Evolutionary conservation across 2,329 filamentous ascomycete genomes (phyloP).

Genomic region (Trichoderma polysporum): DNA sequence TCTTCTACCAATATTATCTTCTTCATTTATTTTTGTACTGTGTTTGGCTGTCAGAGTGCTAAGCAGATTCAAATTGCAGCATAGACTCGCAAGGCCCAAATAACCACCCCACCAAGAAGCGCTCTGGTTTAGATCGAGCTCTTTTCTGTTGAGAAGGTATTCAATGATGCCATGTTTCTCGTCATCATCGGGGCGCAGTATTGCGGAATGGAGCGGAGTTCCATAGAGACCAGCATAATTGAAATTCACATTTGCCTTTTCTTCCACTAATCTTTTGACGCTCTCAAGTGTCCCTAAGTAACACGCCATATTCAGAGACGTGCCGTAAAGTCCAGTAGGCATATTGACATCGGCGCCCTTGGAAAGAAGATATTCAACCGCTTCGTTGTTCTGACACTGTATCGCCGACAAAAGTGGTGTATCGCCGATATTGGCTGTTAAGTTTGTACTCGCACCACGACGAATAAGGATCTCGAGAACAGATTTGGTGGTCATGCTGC

Average conservation of each 20-base stretch:
- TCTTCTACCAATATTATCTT: background rate
- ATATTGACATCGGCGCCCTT: background rate
- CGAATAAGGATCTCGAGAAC: background rate
- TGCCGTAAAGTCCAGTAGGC: background rate
- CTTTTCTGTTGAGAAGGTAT: background rate
- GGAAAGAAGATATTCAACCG: background rate
- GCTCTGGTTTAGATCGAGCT: background rate
- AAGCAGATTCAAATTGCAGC: background rate
- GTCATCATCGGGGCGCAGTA: background rate
- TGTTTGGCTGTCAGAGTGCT: background rate
- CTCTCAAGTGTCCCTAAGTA: background rate
- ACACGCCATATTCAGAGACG: background rate
- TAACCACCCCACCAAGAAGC: background rate
- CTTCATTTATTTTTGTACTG: background rate
- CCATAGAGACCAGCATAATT: background rate
- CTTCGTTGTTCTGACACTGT: background rate
- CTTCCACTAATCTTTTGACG: background rate
- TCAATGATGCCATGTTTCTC: background rate
- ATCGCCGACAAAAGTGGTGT: background rate
- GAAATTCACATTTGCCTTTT: background rate
- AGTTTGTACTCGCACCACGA: background rate
- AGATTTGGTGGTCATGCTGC: background rate
- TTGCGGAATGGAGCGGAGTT: background rate
- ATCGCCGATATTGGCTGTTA: background rate
- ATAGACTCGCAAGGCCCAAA: background rate